Percentiles rank a stretch among this genome's conserved stretches.
Evolutionary conservation across 371 early-diverging fungal species (phyloP).

Genomic region (Thermomucor indicae-seudaticae): DNA sequence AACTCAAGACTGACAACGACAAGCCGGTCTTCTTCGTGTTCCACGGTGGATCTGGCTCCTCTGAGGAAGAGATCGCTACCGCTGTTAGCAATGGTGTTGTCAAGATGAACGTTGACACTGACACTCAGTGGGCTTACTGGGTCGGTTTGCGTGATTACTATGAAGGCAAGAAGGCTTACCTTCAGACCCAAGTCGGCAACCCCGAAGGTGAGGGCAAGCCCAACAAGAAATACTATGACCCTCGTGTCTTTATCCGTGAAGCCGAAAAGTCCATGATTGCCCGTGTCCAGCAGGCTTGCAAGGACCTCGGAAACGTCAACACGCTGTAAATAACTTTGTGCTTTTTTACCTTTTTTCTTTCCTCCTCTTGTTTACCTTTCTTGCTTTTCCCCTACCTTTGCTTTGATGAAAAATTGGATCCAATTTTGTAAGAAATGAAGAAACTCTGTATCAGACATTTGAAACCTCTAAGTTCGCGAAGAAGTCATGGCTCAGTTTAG

Average conservation of each 20-base stretch:
- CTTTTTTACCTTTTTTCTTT: not conserved
- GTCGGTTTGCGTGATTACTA: conserved; percentile 70
- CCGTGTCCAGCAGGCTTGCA: conserved; percentile 80
- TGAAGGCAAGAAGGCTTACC: conserved; percentile 70
- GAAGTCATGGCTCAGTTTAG: too few relatives aligned
- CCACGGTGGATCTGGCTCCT: conserved; percentile 93
- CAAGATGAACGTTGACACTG: conserved; percentile 93
- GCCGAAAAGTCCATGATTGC: conserved; percentile 80
- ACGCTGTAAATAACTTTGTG: conserved; percentile 50
- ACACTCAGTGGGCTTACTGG: conserved; percentile 83
- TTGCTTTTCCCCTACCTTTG: too few relatives aligned
- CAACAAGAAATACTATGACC: conserved; percentile 95
- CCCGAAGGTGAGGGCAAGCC: conserved; percentile 89
- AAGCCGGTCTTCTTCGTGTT: conserved; percentile 93
- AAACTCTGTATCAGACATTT: too few relatives aligned
- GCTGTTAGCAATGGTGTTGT: conserved; percentile 84
- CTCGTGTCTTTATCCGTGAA: conserved; percentile 86
- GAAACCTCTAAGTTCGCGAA: too few relatives aligned
- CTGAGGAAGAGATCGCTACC: conserved; percentile 76
- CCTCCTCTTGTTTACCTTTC: too few relatives aligned
- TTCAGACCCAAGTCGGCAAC: conserved; percentile 90
- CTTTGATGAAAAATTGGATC: too few relatives aligned
- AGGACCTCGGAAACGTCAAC: conserved; percentile 72
- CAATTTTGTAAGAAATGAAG: too few relatives aligned
- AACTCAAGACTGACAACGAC: conserved; percentile 48